A percentile compares a stretch with the other conserved stretches of the same genome.
phyloP scores from a whole-genome alignment of 345 rosid species.

The Salix koriyanagi region DNA sequence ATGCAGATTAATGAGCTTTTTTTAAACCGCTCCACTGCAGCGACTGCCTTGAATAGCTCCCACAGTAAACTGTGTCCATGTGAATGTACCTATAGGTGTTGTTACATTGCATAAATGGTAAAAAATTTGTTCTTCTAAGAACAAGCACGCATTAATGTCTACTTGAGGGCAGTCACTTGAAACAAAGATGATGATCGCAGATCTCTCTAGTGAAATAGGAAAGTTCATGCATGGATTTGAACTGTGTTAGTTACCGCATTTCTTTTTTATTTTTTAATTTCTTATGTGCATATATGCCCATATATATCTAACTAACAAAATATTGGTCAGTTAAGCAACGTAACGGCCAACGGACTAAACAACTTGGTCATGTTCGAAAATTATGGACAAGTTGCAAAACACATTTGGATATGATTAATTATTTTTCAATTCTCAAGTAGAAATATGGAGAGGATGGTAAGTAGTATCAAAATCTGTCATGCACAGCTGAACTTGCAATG shows the following conservation, averaged over 20 bases:
- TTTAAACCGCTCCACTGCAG: background rate
- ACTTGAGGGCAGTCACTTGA: background rate
- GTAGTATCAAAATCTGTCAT: constrained; percentile 1
- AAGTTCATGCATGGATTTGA: background rate
- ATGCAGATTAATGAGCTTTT: background rate
- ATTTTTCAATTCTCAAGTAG: background rate
- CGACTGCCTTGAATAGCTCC: background rate
- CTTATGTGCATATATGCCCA: background rate
- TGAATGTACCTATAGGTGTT: background rate
- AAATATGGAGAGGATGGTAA: background rate
- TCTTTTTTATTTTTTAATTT: background rate
- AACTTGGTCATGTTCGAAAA: background rate
- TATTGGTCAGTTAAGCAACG: background rate
- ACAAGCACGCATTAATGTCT: background rate
- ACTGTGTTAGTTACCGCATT: background rate
- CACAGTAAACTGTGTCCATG: too few species aligned
- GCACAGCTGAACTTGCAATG: background rate
- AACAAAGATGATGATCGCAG: background rate
- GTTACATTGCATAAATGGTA: background rate
- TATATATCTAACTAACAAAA: background rate
- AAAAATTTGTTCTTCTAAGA: background rate
- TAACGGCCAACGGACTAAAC: background rate
- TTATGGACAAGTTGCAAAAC: background rate
- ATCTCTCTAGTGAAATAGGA: background rate
- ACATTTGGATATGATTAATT: background rate